Evolutionary conservation across 2,329 filamentous ascomycete species (phyloP), one percentile per base, ranked within the genome.

Genomic region (Fusarium annulatum): DNA sequence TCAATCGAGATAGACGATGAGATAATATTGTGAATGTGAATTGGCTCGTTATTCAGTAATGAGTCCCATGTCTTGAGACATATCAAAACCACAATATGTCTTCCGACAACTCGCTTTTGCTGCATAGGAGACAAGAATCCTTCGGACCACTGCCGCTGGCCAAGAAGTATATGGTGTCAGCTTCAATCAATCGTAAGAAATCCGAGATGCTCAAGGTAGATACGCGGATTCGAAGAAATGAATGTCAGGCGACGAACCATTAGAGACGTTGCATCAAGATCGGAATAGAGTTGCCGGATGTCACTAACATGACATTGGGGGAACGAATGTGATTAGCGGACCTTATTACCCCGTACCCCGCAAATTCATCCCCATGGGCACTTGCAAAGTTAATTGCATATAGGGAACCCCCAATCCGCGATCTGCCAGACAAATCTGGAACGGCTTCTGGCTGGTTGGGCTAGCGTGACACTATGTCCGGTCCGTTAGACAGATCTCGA

Each of bases 101-200:
- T 11, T 33, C 3, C 30, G 10, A 12, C 3, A 33, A 12, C 11
- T 33, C 4, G 1, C 30, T 33, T 12, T 33, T 33, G 30, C 30
- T 4, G 1, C 30, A 9, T 11, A 14, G 30, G 11, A 33, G 4
- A 33, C 4, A 33, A 33, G 11, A 33, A 14, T 15, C 14, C 14
- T 15, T 34, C 5, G 15, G 67, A 55, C 9, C 49, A 72, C 52
- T 78, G 76, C 48, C 78, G 77, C 0, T 70, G 21, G 18, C 62
- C 52, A 5, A 30, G 48, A 26, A 41, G 36, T 1, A 69, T 60
- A 3, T 41, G 21, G 4, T 61, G 41, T 12, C 34, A 39, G 16
- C 14, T 68, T 70, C 28, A 64, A 55, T 77, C 69, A 3, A 5
- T 4, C 18, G 43, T 4, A 18, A 28, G 11, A 19, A 28, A 4